Evolutionary conservation across 2,329 filamentous ascomycete species (phyloP).

Genomic region (Chaetomium globosum): DNA sequence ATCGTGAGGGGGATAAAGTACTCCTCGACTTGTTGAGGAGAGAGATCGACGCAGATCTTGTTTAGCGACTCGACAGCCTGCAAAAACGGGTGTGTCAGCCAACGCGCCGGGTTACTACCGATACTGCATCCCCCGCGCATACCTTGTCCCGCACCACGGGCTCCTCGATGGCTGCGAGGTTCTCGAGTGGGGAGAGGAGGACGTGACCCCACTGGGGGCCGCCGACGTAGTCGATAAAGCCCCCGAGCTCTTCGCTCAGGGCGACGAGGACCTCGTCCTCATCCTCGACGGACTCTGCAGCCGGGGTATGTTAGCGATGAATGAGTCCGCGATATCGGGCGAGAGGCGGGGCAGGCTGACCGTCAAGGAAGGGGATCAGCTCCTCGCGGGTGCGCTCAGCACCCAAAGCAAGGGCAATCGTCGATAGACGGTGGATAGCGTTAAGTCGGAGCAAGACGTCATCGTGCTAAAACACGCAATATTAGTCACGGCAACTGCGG

Average conservation of each 20-base stretch:
- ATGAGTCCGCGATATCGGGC: slow-evolving; percentile 27
- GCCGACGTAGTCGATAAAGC: slow-evolving; percentile 96
- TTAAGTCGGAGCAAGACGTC: slow-evolving; percentile 97
- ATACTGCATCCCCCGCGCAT: slow-evolving; percentile 32
- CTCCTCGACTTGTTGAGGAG: slow-evolving; percentile 90
- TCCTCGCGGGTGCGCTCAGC: slow-evolving; percentile 96
- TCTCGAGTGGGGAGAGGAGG: slow-evolving; percentile 94
- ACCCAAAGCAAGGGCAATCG: slow-evolving; percentile 93
- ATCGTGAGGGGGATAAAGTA: slow-evolving; percentile 95
- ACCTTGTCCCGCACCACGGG: slow-evolving; percentile 98
- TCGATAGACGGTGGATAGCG: slow-evolving; percentile 96
- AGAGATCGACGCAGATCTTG: slow-evolving; percentile 95
- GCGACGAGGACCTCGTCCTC: slow-evolving; percentile 98
- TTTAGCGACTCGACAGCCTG: slow-evolving; percentile 98
- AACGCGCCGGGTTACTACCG: not conserved
- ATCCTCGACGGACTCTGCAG: slow-evolving; percentile 92
- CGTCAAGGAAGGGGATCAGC: slow-evolving; percentile 97
- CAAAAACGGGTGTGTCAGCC: slow-evolving; percentile 15
- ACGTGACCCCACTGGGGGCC: slow-evolving; percentile 93
- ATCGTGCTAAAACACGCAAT: slow-evolving; percentile 70
- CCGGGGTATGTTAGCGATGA: slow-evolving; percentile 40
- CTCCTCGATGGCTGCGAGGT: slow-evolving; percentile 97
- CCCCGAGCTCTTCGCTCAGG: slow-evolving; percentile 92
- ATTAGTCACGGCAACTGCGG: slow-evolving; percentile 28
- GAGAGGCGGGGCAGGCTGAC: slow-evolving; percentile 58